phyloP scores from a whole-genome alignment of 306 rosid genomes.

The Trichosanthes cucumerina region DNA sequence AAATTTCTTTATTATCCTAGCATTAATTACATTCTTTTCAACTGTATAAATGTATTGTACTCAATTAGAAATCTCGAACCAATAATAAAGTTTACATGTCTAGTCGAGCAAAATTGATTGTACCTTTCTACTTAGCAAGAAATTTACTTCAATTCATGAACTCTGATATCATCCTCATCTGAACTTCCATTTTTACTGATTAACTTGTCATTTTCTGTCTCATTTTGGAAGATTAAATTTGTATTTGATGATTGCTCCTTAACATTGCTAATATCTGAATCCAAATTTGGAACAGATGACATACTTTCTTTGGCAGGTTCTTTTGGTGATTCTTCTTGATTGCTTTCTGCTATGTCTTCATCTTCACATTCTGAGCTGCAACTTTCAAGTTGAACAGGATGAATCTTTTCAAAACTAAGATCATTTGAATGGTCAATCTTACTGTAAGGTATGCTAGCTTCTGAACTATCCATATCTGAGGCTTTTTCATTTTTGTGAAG shows the following conservation, averaged over 20 bases:
- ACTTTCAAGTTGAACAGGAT: neutral
- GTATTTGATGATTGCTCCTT: neutral
- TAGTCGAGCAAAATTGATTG: neutral
- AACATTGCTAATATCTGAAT: neutral
- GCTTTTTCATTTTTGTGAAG: neutral
- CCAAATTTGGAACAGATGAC: neutral
- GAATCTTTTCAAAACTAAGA: neutral
- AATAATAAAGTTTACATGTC: neutral
- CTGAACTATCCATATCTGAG: neutral
- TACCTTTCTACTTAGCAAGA: neutral
- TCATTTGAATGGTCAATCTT: neutral
- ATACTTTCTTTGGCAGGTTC: neutral
- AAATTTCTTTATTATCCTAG: neutral
- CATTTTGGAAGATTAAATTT: neutral
- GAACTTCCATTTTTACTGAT: neutral
- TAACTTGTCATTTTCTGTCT: neutral
- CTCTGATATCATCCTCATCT: slow-evolving; percentile 1
- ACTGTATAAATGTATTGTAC: neutral
- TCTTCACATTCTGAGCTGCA: slow-evolving; percentile 2
- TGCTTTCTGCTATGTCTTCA: neutral
- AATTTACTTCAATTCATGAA: neutral
- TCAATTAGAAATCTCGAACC: neutral
- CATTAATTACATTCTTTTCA: neutral
- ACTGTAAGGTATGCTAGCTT: neutral
- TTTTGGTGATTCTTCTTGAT: neutral